Percentiles rank a stretch among this genome's conserved stretches.
phyloP scores from a whole-genome alignment of 208 protist species.

The Leishmania gerbilli region DNA sequence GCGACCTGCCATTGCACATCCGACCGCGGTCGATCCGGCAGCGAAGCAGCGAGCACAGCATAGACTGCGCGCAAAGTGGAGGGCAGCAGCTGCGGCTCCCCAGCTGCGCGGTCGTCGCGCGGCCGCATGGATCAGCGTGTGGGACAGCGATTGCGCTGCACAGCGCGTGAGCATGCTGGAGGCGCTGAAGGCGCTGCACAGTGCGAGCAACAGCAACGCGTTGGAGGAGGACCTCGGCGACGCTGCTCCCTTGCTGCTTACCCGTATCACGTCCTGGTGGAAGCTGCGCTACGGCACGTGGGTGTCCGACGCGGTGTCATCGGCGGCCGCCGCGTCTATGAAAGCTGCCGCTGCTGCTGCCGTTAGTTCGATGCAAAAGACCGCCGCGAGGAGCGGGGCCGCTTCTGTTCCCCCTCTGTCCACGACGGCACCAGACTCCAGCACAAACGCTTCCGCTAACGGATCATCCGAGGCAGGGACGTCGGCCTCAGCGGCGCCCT shows the following conservation, averaged over 20 bases:
- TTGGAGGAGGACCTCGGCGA: slow-evolving; percentile 78
- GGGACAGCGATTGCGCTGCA: slow-evolving; percentile 59
- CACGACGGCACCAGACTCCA: background rate
- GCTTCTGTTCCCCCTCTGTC: background rate
- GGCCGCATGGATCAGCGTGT: slow-evolving; percentile 59
- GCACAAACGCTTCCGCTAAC: background rate
- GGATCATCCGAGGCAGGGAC: background rate
- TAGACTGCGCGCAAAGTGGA: slow-evolving; percentile 11
- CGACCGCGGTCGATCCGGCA: background rate
- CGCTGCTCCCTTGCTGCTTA: slow-evolving; percentile 78
- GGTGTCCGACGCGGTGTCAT: background rate
- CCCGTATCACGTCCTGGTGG: slow-evolving; percentile 83
- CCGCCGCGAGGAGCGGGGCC: background rate
- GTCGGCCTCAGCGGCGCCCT: background rate
- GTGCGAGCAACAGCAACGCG: slow-evolving; percentile 56
- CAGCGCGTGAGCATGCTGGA: slow-evolving; percentile 65
- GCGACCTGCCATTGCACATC: background rate
- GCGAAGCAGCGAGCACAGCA: slow-evolving; percentile 1
- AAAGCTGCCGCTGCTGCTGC: background rate
- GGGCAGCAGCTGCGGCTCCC: slow-evolving; percentile 27
- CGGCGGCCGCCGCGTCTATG: background rate
- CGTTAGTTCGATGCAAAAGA: background rate
- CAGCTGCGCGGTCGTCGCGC: slow-evolving; percentile 50
- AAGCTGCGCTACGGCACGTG: slow-evolving; percentile 65
- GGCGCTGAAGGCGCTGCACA: slow-evolving; percentile 65